Conservation (phyloP, 2,329 filamentous ascomycete genomes). For the Alternaria conjuncta region DNA sequence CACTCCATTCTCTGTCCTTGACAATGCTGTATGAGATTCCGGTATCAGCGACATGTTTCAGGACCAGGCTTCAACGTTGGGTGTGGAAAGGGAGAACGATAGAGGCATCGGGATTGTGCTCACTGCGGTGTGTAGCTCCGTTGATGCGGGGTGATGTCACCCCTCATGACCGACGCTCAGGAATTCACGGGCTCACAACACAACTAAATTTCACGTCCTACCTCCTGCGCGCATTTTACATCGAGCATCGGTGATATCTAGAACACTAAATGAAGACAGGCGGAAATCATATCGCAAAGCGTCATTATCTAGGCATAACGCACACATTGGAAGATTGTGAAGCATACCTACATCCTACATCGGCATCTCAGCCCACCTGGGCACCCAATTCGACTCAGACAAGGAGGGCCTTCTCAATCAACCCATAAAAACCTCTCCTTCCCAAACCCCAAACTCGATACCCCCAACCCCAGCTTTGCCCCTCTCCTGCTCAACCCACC, state of each 20-base stretch:
- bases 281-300: not conserved
- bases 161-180: not conserved
- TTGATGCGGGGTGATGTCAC: not conserved
- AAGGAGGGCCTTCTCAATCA: not conserved
- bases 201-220: not conserved
- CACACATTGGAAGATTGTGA: not conserved
- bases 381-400: not conserved
- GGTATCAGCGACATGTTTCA: not conserved
- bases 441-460: slow-evolving; percentile 1
- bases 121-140: not conserved
- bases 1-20: not conserved
- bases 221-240: not conserved
- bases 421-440: slow-evolving; percentile 4
- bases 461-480: not conserved
- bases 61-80: not conserved
- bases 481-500: slow-evolving; percentile 1
- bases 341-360: not conserved
- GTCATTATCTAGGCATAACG: not conserved
- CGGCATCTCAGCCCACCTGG: not conserved
- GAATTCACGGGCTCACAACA: not conserved
- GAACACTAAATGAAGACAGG: not conserved
- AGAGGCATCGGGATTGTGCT: not conserved
- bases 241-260: not conserved
- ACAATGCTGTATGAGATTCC: not conserved
- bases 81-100: not conserved